Evolutionary conservation across 2,329 filamentous ascomycete genomes (phyloP), one percentile per base, ranked within the genome.

Genomic region (Talaromyces sp.): DNA sequence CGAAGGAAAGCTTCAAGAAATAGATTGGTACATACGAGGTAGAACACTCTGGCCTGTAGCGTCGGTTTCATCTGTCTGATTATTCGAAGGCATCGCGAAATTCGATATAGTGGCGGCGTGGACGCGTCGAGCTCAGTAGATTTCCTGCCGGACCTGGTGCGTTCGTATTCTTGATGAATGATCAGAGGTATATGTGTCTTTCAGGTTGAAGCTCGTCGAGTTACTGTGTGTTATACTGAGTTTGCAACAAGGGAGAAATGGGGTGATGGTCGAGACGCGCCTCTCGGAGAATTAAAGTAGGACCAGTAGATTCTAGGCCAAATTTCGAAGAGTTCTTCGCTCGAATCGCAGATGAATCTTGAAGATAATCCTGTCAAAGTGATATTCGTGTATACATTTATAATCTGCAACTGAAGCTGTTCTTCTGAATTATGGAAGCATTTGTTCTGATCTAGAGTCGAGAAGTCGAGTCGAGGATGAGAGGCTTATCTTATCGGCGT

Each of bases 21-120:
- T 2, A 22, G 25, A 1, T 6, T 29, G 19, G 22, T 22, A 5
- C 58, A 64, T 67, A 67, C 65, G 31, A 27, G 65, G 65, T 49
- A 67, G 61, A n/a, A 67, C 61, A 11, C 19, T 67, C 58, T 67
- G 65, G 56, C 65, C 65, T 1, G 65, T 64, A 10, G 56, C 61
- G 22, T 59, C 56, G 3, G 36, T 13, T 8, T 64, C 61, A 17
- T 67, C 65, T 22, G 60, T 40, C 36, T 49, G 53, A 15, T 25
- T 53, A 38, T 66, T 40, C 13, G 64, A 60, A 17, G 59, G 53
- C 64, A 66, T 66, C 22, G 64, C 15, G 58, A 47, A 49, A 45
- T 27, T 56, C 34, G 13, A 31, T 40, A 43, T 59, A 22, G 49
- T 29, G 34, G n/a, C n/a, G 19, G 13, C 8, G 38, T 31, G 7